Evolutionary conservation across 1,284 basidiomycete genomes (phyloP), one percentile per base, ranked within the genome.

Genomic region (Ustilago loliicola): DNA sequence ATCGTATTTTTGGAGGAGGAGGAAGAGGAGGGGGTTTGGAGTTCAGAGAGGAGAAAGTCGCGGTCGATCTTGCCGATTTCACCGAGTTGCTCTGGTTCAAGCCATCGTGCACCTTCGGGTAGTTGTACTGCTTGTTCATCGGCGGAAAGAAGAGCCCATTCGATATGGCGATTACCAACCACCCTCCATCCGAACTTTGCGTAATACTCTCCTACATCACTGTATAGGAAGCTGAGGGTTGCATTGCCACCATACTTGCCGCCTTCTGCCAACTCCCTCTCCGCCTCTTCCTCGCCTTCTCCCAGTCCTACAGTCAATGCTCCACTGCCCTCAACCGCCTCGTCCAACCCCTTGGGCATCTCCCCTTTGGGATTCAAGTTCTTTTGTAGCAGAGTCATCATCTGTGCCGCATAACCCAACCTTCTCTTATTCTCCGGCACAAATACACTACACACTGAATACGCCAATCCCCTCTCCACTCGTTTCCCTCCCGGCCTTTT

Each of bases 191-290:
- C 90, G 61, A 89, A 89, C 2, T 76, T 68, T 7, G 71, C 76
- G 83, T 92, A 92, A 82, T 91, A 91, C 0, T 87, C 79, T 3
- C 91, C 91, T 29, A 92, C 87, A 75, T 92, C 91, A 81, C 91
- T 92, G 85, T 90, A 92, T 6, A 92, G 86, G 11, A 89, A 88
- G 2, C 90, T 91, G 75, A 91, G 90, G 7, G 80, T 69, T 1
- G 85, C 89, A 57, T 87, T 80, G 9, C 86, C 81, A 21, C 77
- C 71, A 23, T 84, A 82, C 11, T 83, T 83, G 0, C 88, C 89
- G 17, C 59, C 72, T 19, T 68, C 65, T n/a, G 32, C 42, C 38
- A 66, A 45, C 21, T 65, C 63, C 3, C 50, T n/a, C n/a, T n/a
- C n/a, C n/a, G n/a, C 63, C 19, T 62, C 56, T 8, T 51, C 45